These are phyloP conservation scores for Kurtzmaniella fragi DNA, from an alignment of 805 yeast genomes.

Conservation along the genomic window DNA sequence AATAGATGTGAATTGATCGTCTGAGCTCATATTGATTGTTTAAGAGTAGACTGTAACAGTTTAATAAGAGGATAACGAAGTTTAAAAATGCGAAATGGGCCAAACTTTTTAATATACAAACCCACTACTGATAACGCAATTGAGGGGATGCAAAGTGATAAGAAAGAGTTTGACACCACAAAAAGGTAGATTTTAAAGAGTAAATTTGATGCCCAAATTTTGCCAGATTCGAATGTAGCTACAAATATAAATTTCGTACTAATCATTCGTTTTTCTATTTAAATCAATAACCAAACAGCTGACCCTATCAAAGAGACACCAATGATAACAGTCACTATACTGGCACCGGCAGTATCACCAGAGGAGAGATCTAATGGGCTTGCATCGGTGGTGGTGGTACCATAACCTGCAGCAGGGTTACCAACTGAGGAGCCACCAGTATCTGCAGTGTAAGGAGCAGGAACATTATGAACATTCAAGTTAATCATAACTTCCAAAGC, in stretches of 20 bases:
- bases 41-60: background rate
- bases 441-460: constrained; percentile 57
- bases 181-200: no score
- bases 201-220: no score
- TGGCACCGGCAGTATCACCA: constrained; percentile 85
- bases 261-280: no score
- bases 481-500: constrained; percentile 63
- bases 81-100: background rate
- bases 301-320: constrained; percentile 42
- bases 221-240: no score
- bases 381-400: constrained; percentile 29
- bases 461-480: constrained; percentile 34
- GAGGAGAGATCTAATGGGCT: constrained; percentile 37
- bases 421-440: constrained; percentile 72
- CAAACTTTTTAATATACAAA: no score
- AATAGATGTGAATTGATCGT: constrained; percentile 53
- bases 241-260: no score
- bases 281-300: constrained; percentile 39
- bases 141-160: no score
- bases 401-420: constrained; percentile 64
- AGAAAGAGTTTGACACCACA: no score
- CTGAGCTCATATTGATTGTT: constrained; percentile 19
- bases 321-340: constrained; percentile 70
- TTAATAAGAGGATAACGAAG: background rate
- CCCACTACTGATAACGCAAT: no score